phyloP scores from a whole-genome alignment of 306 rosid genomes.

The Canavalia gladiata region DNA sequence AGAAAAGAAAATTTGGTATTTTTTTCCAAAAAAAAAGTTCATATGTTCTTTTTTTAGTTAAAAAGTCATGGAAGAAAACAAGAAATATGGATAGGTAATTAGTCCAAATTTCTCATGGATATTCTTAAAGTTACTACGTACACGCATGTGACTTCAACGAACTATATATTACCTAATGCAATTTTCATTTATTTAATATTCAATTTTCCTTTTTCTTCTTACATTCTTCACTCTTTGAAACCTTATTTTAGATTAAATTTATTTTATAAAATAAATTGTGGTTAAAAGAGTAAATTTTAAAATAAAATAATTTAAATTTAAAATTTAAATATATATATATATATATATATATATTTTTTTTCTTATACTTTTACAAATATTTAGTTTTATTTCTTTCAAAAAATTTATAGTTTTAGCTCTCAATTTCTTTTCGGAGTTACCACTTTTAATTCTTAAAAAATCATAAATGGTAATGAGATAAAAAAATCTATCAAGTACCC shows the following conservation, averaged over 20 bases:
- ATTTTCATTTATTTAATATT: not conserved
- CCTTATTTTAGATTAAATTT: not conserved
- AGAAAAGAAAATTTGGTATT: too few species aligned
- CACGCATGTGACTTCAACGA: not conserved
- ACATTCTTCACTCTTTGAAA: not conserved
- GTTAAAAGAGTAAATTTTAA: not conserved
- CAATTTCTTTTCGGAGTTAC: too few species aligned
- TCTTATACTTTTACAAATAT: too few species aligned
- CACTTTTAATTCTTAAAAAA: too few species aligned
- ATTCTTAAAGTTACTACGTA: not conserved
- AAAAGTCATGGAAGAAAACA: not conserved
- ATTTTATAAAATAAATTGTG: too few species aligned
- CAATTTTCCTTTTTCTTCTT: too few species aligned
- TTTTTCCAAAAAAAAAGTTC: too few species aligned
- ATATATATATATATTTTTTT: too few species aligned
- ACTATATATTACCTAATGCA: not conserved
- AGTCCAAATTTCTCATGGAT: not conserved
- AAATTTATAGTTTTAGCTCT: too few species aligned
- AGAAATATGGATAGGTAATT: not conserved
- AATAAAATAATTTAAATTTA: not conserved
- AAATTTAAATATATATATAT: not conserved
- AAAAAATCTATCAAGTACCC: too few species aligned
- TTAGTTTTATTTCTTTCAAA: too few species aligned
- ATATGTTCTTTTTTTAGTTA: not conserved
- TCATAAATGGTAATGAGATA: too few species aligned